Evolutionary conservation across 768 basidiomycete genomes (phyloP), one percentile per base, ranked within the genome.

Genomic region (Serpula lacrymans): DNA sequence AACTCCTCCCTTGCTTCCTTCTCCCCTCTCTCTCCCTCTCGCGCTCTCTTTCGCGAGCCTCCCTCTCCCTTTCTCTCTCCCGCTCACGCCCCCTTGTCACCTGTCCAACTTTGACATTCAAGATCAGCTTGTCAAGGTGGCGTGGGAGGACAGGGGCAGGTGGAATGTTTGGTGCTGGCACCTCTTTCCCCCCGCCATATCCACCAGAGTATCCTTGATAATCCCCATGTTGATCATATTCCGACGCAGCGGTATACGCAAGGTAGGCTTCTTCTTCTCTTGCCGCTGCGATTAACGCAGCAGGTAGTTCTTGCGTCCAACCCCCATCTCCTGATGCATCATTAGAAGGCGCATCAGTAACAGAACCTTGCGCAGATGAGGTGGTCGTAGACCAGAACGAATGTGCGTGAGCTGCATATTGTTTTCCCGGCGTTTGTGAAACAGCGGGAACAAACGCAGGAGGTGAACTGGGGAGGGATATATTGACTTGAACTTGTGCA

Each of bases 91-190:
- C 46, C 51, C 58, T 39, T 47, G 35, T 65, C 47, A 43, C 50
- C 42, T 50, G 60, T 26, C 49, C 63, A 23, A 34, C 61, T 51
- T 51, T 64, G 8, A 61, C 58, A 43, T 98, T 98, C 46, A 99
- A 65, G 43, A 97, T 96, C 35, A 96, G 82, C 54, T 92, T 93
- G 55, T 98, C 94, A 29, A 99, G 69, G 54, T 97, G 91, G 1
- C 93, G 69, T 0, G 96, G 96, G 31, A 98, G 72, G 2, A 75
- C 69, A 1, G 96, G 93, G 2, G 96, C 93, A 16, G 84, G 82
- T 2, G 93, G 93, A 45, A 94, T 85, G 49, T 80, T 80, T 13
- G 91, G 88, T 2, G 82, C 77, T 9, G 84, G 80, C 23, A 71
- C 68, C 49, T 9, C 43, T 48, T 45, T n/a, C 30, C 42, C 17